Conservation (phyloP, 202 grass and related monocot species). For the Setaria viridis region DNA sequence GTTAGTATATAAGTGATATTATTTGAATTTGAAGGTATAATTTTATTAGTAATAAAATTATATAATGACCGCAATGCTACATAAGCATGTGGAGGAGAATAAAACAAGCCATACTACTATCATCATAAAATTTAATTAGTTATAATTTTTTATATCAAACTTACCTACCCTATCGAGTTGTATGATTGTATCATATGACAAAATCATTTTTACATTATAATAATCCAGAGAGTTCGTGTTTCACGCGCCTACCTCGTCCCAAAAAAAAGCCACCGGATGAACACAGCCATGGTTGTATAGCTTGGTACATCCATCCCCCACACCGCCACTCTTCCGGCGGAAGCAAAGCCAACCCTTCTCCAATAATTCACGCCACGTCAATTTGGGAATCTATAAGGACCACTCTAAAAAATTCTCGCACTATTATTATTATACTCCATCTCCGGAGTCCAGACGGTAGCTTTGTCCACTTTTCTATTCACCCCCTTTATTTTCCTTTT, state of each 20-base stretch:
- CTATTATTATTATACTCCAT: background rate
- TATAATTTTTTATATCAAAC: no score
- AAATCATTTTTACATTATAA: no score
- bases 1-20: background rate
- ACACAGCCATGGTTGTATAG: background rate
- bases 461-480: conserved; percentile 39
- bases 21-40: background rate
- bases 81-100: background rate
- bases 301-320: background rate
- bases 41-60: background rate
- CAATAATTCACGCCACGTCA: conserved; percentile 47
- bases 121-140: no score
- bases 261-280: background rate
- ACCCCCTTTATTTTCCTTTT: conserved; percentile 17
- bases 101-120: no score
- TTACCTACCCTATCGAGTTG: background rate
- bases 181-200: no score
- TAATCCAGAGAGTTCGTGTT: background rate
- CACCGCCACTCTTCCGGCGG: background rate
- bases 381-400: conserved; percentile 5
- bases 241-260: background rate
- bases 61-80: background rate
- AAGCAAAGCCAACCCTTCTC: conserved; percentile 22
- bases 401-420: background rate
- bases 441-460: conserved; percentile 22